A percentile compares a stretch with the other conserved stretches of the same genome.
phyloP scores from a whole-genome alignment of 768 basidiomycete species.

The Pulveroboletus sp. region DNA sequence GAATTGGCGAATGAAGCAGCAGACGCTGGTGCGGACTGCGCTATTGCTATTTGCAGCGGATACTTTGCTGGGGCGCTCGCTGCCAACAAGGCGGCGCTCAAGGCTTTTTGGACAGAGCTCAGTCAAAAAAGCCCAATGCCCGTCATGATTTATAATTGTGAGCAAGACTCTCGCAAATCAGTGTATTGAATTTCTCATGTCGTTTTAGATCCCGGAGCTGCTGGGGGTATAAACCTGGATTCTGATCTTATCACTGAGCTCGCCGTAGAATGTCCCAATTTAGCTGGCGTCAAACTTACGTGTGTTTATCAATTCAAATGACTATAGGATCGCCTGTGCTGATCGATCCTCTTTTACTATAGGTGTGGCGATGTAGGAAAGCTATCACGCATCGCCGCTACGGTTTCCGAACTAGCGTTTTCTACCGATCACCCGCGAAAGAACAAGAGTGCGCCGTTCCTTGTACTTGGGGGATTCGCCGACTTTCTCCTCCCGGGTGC shows the following conservation, averaged over 20 bases:
- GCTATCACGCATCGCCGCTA: conserved; percentile 77
- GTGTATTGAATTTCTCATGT: conserved; percentile 1
- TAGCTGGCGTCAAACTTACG: conserved; percentile 89
- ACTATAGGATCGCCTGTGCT: neutral
- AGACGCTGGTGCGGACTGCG: conserved; percentile 80
- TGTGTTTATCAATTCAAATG: conserved; percentile 36
- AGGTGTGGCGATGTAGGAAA: conserved; percentile 93
- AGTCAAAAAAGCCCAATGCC: conserved; percentile 80
- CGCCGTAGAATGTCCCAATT: conserved; percentile 71
- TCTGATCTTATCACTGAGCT: conserved; percentile 84
- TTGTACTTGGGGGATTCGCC: conserved; percentile 81
- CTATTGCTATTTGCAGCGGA: conserved; percentile 82
- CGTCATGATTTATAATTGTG: conserved; percentile 86
- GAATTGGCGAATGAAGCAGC: conserved; percentile 75
- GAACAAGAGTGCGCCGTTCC: conserved; percentile 64
- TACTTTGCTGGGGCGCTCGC: conserved; percentile 81
- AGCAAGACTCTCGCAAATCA: conserved; percentile 19
- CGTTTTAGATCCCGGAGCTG: conserved; percentile 75
- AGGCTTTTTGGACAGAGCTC: conserved; percentile 76
- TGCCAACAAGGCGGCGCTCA: conserved; percentile 62
- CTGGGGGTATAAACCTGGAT: conserved; percentile 88
- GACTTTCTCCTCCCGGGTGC: conserved; percentile 80
- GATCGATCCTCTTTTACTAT: conserved; percentile 9
- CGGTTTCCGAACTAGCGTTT: conserved; percentile 59
- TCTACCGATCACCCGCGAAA: conserved; percentile 61